These are phyloP conservation scores for Henckelia pumila DNA, from an alignment of 257 asterid species.

Conservation along the genomic window DNA sequence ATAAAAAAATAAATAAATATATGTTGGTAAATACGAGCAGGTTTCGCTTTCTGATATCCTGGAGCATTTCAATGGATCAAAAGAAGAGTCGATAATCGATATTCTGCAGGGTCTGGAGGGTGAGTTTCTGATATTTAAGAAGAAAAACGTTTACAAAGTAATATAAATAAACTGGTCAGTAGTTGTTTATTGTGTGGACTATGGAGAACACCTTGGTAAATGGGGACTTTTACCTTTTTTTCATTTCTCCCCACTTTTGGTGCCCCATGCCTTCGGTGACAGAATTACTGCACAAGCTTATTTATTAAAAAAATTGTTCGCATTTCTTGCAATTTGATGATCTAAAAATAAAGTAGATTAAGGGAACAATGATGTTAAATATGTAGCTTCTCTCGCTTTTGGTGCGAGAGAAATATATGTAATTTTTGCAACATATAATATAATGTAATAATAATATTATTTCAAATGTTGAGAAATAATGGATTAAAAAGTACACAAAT, in stretches of 20 bases:
- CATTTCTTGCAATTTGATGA: no score
- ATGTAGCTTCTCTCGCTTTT: no score
- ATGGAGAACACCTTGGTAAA: constrained; percentile 15
- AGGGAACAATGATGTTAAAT: no score
- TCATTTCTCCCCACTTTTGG: background rate
- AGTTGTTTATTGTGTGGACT: constrained; percentile 23
- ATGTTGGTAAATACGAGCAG: constrained; percentile 38
- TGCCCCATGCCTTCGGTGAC: no score
- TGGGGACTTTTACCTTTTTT: background rate
- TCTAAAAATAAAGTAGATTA: no score
- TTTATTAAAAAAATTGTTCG: background rate
- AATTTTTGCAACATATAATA: no score
- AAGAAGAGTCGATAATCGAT: constrained; percentile 44
- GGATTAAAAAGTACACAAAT: no score
- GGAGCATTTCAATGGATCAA: constrained; percentile 70
- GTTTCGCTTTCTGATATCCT: constrained; percentile 48
- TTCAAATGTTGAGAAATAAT: no score
- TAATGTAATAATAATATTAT: no score
- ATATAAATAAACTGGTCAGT: constrained; percentile 39
- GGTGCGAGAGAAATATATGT: no score
- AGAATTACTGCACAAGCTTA: background rate
- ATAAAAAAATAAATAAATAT: background rate
- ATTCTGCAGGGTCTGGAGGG: constrained; percentile 59
- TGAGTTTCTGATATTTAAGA: constrained; percentile 66
- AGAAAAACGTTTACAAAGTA: constrained; percentile 51